Conservation (phyloP, 148 eudicot species). For the Diospyros lotus region DNA sequence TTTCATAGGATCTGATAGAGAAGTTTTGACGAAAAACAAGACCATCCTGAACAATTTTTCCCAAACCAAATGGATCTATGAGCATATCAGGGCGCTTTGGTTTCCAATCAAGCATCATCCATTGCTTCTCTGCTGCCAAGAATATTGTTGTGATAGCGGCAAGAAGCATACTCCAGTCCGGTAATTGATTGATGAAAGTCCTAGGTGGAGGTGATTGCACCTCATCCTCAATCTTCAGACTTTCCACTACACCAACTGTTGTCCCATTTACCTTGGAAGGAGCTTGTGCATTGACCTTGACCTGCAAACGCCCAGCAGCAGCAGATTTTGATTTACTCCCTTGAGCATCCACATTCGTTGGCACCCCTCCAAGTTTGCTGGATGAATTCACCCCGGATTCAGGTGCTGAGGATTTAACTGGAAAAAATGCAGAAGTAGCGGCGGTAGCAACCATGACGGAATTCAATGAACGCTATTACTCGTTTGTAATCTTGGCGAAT, state of each 20-base stretch:
- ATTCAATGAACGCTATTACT: constrained; percentile 3
- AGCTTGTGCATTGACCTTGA: constrained; percentile 80
- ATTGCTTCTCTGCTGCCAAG: constrained; percentile 98
- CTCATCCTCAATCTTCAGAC: constrained; percentile 44
- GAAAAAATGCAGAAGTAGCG: constrained; percentile 59
- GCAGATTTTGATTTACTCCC: constrained; percentile 55
- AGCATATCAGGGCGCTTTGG: constrained; percentile 79
- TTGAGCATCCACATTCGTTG: constrained; percentile 49
- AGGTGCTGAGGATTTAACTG: constrained; percentile 47
- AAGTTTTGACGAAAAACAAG: constrained; percentile 87
- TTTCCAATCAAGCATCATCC: constrained; percentile 99
- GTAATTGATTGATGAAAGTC: constrained; percentile 89
- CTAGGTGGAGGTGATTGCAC: constrained; percentile 59
- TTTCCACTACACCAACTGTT: constrained; percentile 43
- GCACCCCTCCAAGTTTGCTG: constrained; percentile 39
- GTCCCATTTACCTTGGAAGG: constrained; percentile 85
- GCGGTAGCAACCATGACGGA: constrained; percentile 77
- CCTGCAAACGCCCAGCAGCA: constrained; percentile 45
- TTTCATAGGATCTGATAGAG: constrained; percentile 90
- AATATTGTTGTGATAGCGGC: constrained; percentile 95
- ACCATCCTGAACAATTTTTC: constrained; percentile 80
- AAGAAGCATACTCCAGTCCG: constrained; percentile 99
- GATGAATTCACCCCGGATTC: constrained; percentile 49
- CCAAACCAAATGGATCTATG: constrained; percentile 80
- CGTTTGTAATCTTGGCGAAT: constrained; percentile 1